Conservation (phyloP, 2,329 filamentous ascomycete genomes). For the Fusarium humuli region DNA sequence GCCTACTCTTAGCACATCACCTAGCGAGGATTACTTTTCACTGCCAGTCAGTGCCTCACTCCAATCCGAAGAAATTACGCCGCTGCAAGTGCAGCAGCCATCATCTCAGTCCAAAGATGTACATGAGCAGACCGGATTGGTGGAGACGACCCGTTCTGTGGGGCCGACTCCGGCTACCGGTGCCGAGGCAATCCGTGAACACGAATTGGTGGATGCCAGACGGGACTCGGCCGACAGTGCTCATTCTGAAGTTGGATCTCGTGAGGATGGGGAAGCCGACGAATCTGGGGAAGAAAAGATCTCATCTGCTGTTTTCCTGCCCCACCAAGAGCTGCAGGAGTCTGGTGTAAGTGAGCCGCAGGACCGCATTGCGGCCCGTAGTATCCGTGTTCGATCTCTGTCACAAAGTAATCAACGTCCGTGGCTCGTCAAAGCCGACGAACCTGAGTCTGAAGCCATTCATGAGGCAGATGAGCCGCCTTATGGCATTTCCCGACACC, state of each 20-base stretch:
- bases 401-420: constrained; percentile 57
- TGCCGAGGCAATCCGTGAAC: constrained; percentile 39
- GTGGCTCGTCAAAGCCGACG: constrained; percentile 70
- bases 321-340: constrained; percentile 71
- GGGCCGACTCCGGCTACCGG: constrained; percentile 42
- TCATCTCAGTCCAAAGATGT: constrained; percentile 26
- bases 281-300: constrained; percentile 86
- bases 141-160: constrained; percentile 38
- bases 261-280: constrained; percentile 54
- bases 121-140: constrained; percentile 40
- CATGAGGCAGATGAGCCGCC: constrained; percentile 40
- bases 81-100: constrained; percentile 34
- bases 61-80: constrained; percentile 17
- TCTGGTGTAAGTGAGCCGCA: constrained; percentile 48
- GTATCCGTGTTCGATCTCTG: constrained; percentile 60
- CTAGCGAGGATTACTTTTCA: constrained; percentile 44
- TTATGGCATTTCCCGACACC: constrained; percentile 42
- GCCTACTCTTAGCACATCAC: constrained; percentile 38
- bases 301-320: constrained; percentile 85
- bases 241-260: constrained; percentile 51
- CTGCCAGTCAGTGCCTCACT: constrained; percentile 22
- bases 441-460: constrained; percentile 54
- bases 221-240: constrained; percentile 55
- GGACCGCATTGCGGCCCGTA: constrained; percentile 56
- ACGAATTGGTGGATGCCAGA: constrained; percentile 48